These are phyloP conservation scores for Chlamydomonas sp. DNA, from an alignment of 139 green algal genomes.

Conservation along the genomic window DNA sequence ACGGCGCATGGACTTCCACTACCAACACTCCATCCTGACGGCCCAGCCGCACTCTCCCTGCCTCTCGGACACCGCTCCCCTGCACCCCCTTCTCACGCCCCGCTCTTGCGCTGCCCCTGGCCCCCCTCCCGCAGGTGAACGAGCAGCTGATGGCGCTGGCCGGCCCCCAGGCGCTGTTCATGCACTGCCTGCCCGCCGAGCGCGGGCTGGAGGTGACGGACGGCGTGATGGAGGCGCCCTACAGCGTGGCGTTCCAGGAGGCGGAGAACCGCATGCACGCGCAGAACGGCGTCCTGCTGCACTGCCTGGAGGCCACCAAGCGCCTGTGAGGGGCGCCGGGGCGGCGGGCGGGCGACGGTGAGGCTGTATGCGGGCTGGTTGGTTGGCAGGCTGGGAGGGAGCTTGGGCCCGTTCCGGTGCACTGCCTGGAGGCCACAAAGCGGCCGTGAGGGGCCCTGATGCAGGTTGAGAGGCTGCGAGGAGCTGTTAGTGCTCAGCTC, in stretches of 20 bases:
- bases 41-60: no score
- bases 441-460: no score
- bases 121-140: slow-evolving; percentile 77
- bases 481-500: no score
- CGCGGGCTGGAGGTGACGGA: slow-evolving; percentile 91
- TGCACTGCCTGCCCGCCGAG: slow-evolving; percentile 99
- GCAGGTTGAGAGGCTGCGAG: no score
- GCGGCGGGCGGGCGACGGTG: no score
- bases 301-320: slow-evolving; percentile 63
- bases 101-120: background rate
- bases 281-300: slow-evolving; percentile 95
- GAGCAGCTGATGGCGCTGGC: slow-evolving; percentile 89
- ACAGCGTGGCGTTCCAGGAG: slow-evolving; percentile 92
- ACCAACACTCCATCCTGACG: no score
- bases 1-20: no score
- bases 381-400: no score
- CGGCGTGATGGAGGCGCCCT: slow-evolving; percentile 91
- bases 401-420: slow-evolving; percentile 93
- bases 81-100: background rate
- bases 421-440: slow-evolving; percentile 62
- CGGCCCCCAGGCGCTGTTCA: slow-evolving; percentile 91
- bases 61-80: no score
- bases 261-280: slow-evolving; percentile 98
- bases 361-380: no score
- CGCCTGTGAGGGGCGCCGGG: no score